These are phyloP conservation scores for Phytophthora meadii DNA, from an alignment of 352 stramenopile species.

Conservation along the genomic window DNA sequence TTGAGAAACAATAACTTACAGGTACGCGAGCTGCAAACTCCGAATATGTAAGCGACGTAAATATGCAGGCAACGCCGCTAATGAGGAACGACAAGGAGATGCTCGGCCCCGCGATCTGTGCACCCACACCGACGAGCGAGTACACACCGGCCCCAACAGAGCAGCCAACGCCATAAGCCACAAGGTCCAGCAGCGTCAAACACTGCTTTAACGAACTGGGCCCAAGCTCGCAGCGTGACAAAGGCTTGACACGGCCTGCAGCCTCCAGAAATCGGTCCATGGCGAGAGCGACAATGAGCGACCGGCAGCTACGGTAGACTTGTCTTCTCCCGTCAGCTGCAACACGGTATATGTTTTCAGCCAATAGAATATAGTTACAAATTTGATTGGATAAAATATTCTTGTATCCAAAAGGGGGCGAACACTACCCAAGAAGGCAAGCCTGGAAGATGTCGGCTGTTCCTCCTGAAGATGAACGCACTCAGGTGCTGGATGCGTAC, in stretches of 20 bases:
- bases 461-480: slow-evolving; percentile 85
- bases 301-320: too few relatives aligned
- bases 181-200: slow-evolving; percentile 78
- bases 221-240: slow-evolving; percentile 59
- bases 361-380: slow-evolving; percentile 6
- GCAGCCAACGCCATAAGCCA: slow-evolving; percentile 92
- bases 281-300: slow-evolving; percentile 1
- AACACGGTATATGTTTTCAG: slow-evolving; percentile 18
- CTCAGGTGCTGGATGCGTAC: slow-evolving; percentile 95
- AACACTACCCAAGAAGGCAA: slow-evolving; percentile 3
- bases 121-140: slow-evolving; percentile 88
- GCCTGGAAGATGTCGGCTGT: slow-evolving; percentile 60
- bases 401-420: slow-evolving; percentile 36
- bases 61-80: slow-evolving; percentile 89
- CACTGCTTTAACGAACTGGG: slow-evolving; percentile 59
- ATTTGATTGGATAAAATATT: slow-evolving; percentile 25
- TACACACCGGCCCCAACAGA: slow-evolving; percentile 94
- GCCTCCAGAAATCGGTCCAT: slow-evolving; percentile 66
- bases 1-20: slow-evolving; percentile 39
- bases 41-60: slow-evolving; percentile 92
- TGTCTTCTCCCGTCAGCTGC: background rate
- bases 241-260: slow-evolving; percentile 74
- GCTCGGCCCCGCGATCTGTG: slow-evolving; percentile 83
- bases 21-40: slow-evolving; percentile 89
- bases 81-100: slow-evolving; percentile 93